Evolutionary conservation across 768 basidiomycete species (phyloP).

Genomic region (Pulveroboletus frians): DNA sequence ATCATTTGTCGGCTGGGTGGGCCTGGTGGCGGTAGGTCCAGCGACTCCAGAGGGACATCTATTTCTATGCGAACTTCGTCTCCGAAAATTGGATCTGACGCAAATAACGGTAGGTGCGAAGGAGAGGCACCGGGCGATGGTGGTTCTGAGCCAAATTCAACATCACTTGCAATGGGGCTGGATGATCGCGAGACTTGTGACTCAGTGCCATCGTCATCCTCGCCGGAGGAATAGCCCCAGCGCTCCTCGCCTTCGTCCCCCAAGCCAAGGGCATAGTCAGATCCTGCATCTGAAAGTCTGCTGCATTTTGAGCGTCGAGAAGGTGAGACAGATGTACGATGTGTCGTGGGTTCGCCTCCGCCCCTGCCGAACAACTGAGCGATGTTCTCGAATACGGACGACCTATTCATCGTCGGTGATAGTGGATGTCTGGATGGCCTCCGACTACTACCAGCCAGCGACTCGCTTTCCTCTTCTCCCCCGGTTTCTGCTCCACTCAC

Average conservation of each 20-base stretch:
- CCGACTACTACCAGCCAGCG: conserved; percentile 23
- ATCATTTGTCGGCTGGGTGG: conserved; percentile 84
- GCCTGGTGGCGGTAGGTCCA: conserved; percentile 72
- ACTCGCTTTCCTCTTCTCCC: conserved; percentile 35
- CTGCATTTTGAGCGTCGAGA: conserved; percentile 46
- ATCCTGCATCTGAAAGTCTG: conserved; percentile 51
- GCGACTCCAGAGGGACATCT: conserved; percentile 54
- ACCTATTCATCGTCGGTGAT: conserved; percentile 35
- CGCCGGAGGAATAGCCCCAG: conserved; percentile 92
- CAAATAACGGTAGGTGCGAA: conserved; percentile 59
- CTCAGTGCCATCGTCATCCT: conserved; percentile 53
- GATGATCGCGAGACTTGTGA: conserved; percentile 20
- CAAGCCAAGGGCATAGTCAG: conserved; percentile 51
- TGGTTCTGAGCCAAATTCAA: conserved; percentile 69
- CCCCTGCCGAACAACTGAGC: conserved; percentile 62
- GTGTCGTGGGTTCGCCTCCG: conserved; percentile 36
- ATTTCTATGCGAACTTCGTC: conserved; percentile 82
- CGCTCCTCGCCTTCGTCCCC: conserved; percentile 64
- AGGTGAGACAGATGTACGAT: conserved; percentile 49
- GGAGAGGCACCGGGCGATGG: conserved; percentile 45
- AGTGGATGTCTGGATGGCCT: conserved; percentile 31
- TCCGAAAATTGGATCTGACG: conserved; percentile 75
- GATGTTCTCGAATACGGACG: conserved; percentile 57
- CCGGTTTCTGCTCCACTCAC: conserved; percentile 36
- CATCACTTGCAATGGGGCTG: conserved; percentile 43